Evolutionary conservation across 176 grass and related monocot genomes (phyloP), one percentile per base, ranked within the genome.

Genomic region (Carex cristatella): DNA sequence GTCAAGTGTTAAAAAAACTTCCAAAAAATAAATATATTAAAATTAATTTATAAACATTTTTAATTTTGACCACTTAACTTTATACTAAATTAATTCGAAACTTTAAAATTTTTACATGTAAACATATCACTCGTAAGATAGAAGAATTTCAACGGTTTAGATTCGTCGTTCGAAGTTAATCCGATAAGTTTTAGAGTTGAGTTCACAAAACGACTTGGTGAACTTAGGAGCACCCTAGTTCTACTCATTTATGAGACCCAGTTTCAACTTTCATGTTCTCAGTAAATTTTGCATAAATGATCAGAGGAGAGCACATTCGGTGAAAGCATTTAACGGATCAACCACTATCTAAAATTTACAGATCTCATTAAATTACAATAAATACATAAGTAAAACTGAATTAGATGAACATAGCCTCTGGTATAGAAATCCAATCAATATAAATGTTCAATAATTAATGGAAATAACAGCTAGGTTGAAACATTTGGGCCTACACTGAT

Each of bases 401-500:
- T 70, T 70, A n/a, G 15, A 70, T 9, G 38, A 37, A 40, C 4
- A 63, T 61, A 61, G 30, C 3, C 60, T 61, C 7, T 4, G 31
- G 0, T 54, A 53, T 55, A 55, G 48, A 32, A 76, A 76, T 76
- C 55, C 28, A 79, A 79, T 79, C 7, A 79, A 79, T 79, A 79
- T 57, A 78, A 71, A 57, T 56, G 53, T 79, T 14, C 28, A 58
- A 13, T 16, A 58, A 79, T 79, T 37, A 35, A 58, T 79, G 7
- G 30, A 79, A 32, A 58, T 16, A 56, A 79, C 46, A 79, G 74
- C 74, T 56, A 58, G 28, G 23, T 75, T 75, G 71, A 75, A 27
- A 53, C n/a, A 46, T 53, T 13, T 54, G 44, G 49, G 53, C 74
- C 74, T 79, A 79, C 74, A 79, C 74, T 35, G 74, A 79, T 79